Evolutionary conservation across 2,329 filamentous ascomycete genomes (phyloP), one percentile per base, ranked within the genome.

Genomic region (Neocucurbitaria cava): DNA sequence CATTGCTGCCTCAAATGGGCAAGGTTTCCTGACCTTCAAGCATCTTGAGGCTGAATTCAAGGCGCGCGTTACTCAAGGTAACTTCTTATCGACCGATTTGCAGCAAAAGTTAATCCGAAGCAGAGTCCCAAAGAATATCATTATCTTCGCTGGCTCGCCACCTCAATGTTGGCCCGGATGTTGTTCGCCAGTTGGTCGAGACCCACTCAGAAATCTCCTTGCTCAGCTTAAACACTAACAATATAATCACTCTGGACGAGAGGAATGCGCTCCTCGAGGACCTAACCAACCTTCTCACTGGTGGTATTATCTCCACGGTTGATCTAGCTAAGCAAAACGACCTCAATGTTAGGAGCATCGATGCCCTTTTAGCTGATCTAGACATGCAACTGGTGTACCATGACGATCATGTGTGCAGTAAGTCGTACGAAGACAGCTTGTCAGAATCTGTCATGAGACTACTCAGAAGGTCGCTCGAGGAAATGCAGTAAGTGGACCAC

Each of bases 11-110:
- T 47, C 57, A 3, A 61, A 61, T 26, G 70, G 69, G 3, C 52
- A 68, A 41, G 66, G 64, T 10, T 66, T 75, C 36, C 36, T 73
- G 3, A 70, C 70, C 5, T 56, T 56, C n/a, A 59, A 58, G 8
- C 57, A 65, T 17, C 49, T 64, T 7, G 45, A 61, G 15, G 51
- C 49, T 26, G 56, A 64, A 13, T 69, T 75, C 26, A 53, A 69
- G 35, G 36, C 46, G 31, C 45, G 52, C 13, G 54, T 69, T 35
- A 64, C 59, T 17, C 49, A 55, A 46, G 59, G 66, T 66, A 48
- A 20, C 36, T 18, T 20, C 2, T 15, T 13, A 3, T 5, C 2
- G 15, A 21, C 10, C 13, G 6, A 8, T 39, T 21, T 3, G 15
- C 5, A 30, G 1, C 5, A 1, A 28, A 48, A 21, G 9, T 49